phyloP scores from a whole-genome alignment of 1,284 basidiomycete genomes.

The Wallemia mellicola region DNA sequence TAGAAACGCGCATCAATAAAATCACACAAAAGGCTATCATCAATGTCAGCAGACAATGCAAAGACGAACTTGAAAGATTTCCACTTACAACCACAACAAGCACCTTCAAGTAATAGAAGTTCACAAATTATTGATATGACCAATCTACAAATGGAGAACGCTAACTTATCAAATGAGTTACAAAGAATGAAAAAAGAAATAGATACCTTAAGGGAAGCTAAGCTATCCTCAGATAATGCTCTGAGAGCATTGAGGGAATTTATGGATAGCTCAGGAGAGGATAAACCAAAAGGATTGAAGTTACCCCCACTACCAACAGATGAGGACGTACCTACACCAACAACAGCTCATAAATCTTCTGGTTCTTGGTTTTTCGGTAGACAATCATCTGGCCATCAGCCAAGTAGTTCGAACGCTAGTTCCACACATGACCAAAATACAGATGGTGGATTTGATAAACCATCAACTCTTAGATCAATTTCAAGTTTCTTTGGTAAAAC shows the following conservation, averaged over 20 bases:
- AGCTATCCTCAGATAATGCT: not conserved
- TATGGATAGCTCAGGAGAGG: not conserved
- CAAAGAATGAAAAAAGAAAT: conserved; percentile 2
- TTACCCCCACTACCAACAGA: not conserved
- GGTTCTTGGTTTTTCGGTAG: not conserved
- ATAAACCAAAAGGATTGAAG: not conserved
- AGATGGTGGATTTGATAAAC: not conserved
- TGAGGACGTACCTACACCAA: not conserved
- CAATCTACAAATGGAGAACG: conserved; percentile 3
- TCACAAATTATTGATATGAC: conserved; percentile 1
- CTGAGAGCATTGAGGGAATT: not conserved
- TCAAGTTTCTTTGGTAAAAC: not conserved
- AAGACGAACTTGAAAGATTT: not conserved
- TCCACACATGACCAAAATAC: not conserved
- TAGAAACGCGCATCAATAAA: not conserved
- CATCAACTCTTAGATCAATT: not conserved
- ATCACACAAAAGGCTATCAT: not conserved
- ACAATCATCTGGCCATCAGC: no score
- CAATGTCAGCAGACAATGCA: not conserved
- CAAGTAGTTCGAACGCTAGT: not conserved
- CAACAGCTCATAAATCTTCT: not conserved
- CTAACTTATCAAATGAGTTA: conserved; percentile 1
- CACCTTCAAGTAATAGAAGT: not conserved
- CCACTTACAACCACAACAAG: not conserved
- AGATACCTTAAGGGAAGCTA: conserved; percentile 1